These are phyloP conservation scores for Backusella sp. DNA, from an alignment of 192 early-diverging fungal genomes.

Conservation along the genomic window DNA sequence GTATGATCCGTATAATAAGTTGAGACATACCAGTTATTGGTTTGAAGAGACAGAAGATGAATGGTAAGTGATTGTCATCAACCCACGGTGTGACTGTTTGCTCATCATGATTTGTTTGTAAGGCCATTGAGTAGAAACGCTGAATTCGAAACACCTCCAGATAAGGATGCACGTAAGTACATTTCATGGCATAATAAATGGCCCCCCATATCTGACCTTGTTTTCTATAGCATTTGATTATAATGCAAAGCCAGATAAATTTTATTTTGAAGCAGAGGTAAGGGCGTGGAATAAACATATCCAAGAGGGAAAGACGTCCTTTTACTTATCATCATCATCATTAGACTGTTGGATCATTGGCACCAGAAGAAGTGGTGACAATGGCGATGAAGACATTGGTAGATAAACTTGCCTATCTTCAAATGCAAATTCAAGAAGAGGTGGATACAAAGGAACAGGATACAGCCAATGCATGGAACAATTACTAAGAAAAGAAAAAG, in stretches of 20 bases:
- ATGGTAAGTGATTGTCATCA: slow-evolving; percentile 56
- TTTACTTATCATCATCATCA: slow-evolving; percentile 9
- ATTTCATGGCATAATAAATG: neutral
- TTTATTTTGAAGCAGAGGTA: slow-evolving; percentile 78
- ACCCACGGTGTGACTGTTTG: neutral
- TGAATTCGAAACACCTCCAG: slow-evolving; percentile 51
- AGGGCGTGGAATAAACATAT: neutral
- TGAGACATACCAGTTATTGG: slow-evolving; percentile 92
- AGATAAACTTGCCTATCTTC: slow-evolving; percentile 70
- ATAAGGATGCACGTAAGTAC: slow-evolving; percentile 46
- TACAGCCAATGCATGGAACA: slow-evolving; percentile 11
- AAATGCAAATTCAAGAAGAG: slow-evolving; percentile 60
- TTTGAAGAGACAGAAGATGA: slow-evolving; percentile 84
- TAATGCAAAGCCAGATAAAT: slow-evolving; percentile 76
- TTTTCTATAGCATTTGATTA: slow-evolving; percentile 63
- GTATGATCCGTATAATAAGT: slow-evolving; percentile 95
- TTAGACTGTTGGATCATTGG: slow-evolving; percentile 71
- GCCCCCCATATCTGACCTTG: neutral
- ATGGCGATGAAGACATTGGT: slow-evolving; percentile 68
- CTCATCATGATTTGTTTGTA: neutral
- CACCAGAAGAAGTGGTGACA: slow-evolving; percentile 69
- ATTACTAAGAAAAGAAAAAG: slow-evolving; percentile 1
- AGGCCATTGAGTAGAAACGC: slow-evolving; percentile 67
- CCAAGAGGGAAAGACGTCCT: no score
- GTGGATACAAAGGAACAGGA: slow-evolving; percentile 36